Evolutionary conservation across 768 basidiomycete genomes (phyloP).

Genomic region (Suillus variegatus): DNA sequence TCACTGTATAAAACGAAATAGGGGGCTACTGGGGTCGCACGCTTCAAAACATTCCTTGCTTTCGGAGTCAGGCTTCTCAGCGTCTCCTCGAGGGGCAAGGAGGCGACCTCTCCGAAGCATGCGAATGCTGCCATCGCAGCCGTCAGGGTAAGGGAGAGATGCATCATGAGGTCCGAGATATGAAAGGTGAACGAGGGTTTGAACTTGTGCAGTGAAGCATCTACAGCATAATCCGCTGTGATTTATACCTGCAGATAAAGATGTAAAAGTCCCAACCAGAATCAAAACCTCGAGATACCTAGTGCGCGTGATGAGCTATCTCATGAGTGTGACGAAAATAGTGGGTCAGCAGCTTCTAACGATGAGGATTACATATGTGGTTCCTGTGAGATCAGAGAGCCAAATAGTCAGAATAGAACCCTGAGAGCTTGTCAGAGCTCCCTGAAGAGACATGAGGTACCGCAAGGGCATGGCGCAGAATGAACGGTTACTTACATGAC

Average conservation of each 20-base stretch:
- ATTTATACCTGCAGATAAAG: slow-evolving; percentile 22
- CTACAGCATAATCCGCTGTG: neutral
- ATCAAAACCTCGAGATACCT: neutral
- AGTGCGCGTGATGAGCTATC: neutral
- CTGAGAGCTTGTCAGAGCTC: neutral
- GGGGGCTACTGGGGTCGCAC: slow-evolving; percentile 45
- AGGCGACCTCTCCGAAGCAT: slow-evolving; percentile 13
- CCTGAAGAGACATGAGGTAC: neutral
- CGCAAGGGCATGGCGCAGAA: neutral
- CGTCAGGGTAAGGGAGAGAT: slow-evolving; percentile 11
- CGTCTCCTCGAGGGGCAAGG: slow-evolving; percentile 24
- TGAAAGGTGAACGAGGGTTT: neutral
- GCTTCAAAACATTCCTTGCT: slow-evolving; percentile 23
- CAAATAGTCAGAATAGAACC: slow-evolving; percentile 1
- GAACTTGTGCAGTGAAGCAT: slow-evolving; percentile 1
- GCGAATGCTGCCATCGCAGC: slow-evolving; percentile 8
- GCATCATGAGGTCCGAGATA: slow-evolving; percentile 16
- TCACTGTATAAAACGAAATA: slow-evolving; percentile 48
- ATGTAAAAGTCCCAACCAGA: neutral
- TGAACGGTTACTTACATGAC: neutral
- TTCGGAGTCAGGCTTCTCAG: slow-evolving; percentile 21
- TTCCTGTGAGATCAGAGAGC: neutral
- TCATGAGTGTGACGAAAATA: slow-evolving; percentile 1
- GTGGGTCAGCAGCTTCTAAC: neutral
- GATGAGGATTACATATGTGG: slow-evolving; percentile 2